Conservation (phyloP, 768 basidiomycete species). For the Mycena maculata region DNA sequence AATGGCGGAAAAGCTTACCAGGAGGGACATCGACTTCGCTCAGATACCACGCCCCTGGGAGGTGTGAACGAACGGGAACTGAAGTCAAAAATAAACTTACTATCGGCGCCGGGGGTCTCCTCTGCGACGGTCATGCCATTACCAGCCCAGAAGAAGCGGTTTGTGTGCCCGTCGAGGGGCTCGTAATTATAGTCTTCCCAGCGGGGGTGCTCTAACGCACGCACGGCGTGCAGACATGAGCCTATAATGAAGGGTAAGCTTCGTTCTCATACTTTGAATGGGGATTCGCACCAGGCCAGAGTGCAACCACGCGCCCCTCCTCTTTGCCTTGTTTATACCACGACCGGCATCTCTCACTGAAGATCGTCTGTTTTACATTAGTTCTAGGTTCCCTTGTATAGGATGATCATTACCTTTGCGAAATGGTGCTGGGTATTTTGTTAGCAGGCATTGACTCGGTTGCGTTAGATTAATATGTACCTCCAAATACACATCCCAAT, state of each 20-base stretch:
- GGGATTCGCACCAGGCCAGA: slow-evolving; percentile 65
- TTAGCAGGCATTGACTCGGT: not conserved
- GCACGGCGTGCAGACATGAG: slow-evolving; percentile 62
- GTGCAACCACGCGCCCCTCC: slow-evolving; percentile 65
- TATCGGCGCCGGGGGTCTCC: slow-evolving; percentile 51
- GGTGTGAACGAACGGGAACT: not conserved
- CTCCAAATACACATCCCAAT: slow-evolving; percentile 71
- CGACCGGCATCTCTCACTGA: slow-evolving; percentile 65
- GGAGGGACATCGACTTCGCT: slow-evolving; percentile 59
- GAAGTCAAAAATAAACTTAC: slow-evolving; percentile 38
- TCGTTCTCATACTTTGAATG: not conserved
- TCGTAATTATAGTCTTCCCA: slow-evolving; percentile 76
- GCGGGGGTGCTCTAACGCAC: slow-evolving; percentile 62
- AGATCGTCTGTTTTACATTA: slow-evolving; percentile 59
- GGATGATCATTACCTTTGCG: slow-evolving; percentile 58
- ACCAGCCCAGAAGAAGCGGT: slow-evolving; percentile 70
- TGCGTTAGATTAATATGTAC: slow-evolving; percentile 39
- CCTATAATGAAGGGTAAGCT: slow-evolving; percentile 47
- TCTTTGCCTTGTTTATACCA: slow-evolving; percentile 75
- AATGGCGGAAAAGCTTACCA: slow-evolving; percentile 40
- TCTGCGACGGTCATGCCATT: slow-evolving; percentile 70
- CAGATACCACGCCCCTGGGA: slow-evolving; percentile 60
- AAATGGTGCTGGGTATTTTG: slow-evolving; percentile 18
- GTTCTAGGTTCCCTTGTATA: not conserved
- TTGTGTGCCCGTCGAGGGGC: slow-evolving; percentile 53